phyloP scores from a whole-genome alignment of 495 filamentous ascomycete species.

The Talaromyces nanjingensis region DNA sequence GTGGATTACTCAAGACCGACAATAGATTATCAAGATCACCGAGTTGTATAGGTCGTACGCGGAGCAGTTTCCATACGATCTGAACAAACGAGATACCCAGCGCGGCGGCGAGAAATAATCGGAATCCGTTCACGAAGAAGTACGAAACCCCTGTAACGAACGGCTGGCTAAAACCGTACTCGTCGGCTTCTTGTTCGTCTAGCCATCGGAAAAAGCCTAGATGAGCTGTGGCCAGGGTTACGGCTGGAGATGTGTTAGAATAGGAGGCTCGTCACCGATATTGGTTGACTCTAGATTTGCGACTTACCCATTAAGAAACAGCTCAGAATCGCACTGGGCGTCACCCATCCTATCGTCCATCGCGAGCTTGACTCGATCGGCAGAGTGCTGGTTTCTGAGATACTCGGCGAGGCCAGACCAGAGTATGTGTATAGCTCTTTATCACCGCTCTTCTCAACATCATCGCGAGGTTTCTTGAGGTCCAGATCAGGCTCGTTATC shows the following conservation, averaged over 20 bases:
- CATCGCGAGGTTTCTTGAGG: too few relatives aligned
- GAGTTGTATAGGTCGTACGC: conserved; percentile 6
- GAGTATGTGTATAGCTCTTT: not conserved
- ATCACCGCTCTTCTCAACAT: not conserved
- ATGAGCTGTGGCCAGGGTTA: conserved; percentile 7
- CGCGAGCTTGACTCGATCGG: not conserved
- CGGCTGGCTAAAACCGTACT: conserved; percentile 5
- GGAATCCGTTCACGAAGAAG: conserved; percentile 12
- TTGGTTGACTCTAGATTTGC: not conserved
- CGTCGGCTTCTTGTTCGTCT: not conserved
- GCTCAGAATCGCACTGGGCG: conserved; percentile 9
- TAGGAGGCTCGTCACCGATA: not conserved
- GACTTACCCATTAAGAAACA: conserved; percentile 10
- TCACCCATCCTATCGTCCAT: conserved; percentile 13
- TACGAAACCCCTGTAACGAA: conserved; percentile 10
- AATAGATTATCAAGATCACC: conserved; percentile 9
- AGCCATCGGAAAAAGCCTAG: conserved; percentile 12
- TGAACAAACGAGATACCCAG: conserved; percentile 12
- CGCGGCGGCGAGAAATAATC: conserved; percentile 8
- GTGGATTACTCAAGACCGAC: conserved; percentile 7
- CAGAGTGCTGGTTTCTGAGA: not conserved
- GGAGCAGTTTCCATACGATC: conserved; percentile 10
- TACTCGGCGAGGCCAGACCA: not conserved
- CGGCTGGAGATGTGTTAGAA: not conserved
- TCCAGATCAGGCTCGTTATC: not conserved